phyloP scores from a whole-genome alignment of 176 grass and related monocot genomes.

The Paspalum notatum region DNA sequence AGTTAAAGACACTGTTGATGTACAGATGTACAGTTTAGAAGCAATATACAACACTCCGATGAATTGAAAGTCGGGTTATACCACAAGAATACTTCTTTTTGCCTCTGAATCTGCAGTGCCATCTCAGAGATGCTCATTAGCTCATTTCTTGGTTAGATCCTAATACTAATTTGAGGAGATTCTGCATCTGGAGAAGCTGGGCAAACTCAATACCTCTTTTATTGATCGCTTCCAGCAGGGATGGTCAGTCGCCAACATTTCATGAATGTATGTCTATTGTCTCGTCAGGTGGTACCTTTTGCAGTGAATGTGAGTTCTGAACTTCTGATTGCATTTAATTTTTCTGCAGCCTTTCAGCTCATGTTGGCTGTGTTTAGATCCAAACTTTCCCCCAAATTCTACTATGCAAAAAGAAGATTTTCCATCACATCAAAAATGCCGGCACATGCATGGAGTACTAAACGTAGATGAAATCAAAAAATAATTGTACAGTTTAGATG shows the following conservation, averaged over 20 bases:
- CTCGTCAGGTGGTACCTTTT: constrained; percentile 38
- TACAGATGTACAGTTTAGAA: constrained; percentile 31
- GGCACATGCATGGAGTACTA: too few species aligned
- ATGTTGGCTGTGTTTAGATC: too few species aligned
- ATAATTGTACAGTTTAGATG: too few species aligned
- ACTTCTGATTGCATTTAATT: neutral
- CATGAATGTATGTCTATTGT: neutral
- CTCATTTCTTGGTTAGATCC: neutral
- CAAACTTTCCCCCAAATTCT: too few species aligned
- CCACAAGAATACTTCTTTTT: neutral
- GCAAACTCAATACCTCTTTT: constrained; percentile 5
- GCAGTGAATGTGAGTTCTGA: too few species aligned
- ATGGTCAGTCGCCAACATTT: neutral
- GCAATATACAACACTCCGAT: constrained; percentile 15
- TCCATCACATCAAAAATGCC: too few species aligned
- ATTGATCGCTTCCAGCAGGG: neutral
- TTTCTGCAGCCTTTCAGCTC: neutral
- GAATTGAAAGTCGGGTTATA: constrained; percentile 47
- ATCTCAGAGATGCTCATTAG: constrained; percentile 25
- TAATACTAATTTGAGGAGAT: constrained; percentile 25
- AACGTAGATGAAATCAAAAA: too few species aligned
- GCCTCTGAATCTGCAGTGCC: neutral
- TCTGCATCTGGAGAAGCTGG: neutral
- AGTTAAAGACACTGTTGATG: constrained; percentile 34
- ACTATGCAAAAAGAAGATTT: too few species aligned